phyloP scores from a whole-genome alignment of 2,329 filamentous ascomycete species.

The Fusarium gaditjirri region DNA sequence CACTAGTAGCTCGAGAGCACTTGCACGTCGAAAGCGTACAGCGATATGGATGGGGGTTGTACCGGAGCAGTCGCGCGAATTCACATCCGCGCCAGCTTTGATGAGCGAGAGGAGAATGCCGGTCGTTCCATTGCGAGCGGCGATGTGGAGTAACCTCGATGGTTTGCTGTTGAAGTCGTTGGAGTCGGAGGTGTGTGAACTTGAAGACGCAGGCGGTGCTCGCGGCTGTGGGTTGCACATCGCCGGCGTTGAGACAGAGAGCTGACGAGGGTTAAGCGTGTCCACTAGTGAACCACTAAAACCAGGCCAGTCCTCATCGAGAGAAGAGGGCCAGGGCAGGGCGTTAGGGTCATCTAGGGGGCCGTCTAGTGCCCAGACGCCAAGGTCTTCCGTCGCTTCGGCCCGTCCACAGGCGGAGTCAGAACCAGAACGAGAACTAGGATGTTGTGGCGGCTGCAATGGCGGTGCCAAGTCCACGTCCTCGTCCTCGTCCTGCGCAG shows the following conservation, averaged over 20 bases:
- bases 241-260: neutral
- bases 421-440: neutral
- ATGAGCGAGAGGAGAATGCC: neutral
- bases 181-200: neutral
- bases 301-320: neutral
- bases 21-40: neutral
- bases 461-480: neutral
- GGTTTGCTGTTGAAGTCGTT: neutral
- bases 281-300: neutral
- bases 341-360: neutral
- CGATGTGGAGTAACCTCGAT: neutral
- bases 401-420: neutral
- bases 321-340: neutral
- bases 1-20: neutral
- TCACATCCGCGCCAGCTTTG: neutral
- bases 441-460: neutral
- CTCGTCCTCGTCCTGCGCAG: neutral
- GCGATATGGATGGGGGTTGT: neutral
- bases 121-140: neutral
- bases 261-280: neutral
- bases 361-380: neutral
- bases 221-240: neutral
- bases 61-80: neutral
- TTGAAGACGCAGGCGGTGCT: neutral
- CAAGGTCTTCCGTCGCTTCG: neutral